phyloP scores from a whole-genome alignment of 164 flowering plant genomes.

The Nymphaea colorata region DNA sequence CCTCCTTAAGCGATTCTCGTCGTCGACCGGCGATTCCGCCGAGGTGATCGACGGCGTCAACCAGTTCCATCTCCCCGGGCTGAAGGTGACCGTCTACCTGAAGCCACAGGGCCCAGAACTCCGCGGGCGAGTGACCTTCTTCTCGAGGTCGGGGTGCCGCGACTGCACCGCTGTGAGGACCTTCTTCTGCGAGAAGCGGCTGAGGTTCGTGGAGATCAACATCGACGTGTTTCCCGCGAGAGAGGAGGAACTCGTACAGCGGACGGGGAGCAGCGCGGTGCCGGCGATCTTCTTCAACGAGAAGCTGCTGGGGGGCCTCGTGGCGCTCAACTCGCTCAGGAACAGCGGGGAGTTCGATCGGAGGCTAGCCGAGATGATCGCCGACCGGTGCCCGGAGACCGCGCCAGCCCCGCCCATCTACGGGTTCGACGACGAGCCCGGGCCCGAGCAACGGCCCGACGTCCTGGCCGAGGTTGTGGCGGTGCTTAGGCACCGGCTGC shows the following conservation, averaged over 20 bases:
- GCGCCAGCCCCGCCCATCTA: slow-evolving; percentile 66
- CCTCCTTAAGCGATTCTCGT: too few relatives aligned
- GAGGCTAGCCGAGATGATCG: slow-evolving; percentile 46
- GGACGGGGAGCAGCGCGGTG: slow-evolving; percentile 50
- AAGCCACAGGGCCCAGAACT: slow-evolving; percentile 9
- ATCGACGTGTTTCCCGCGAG: slow-evolving; percentile 68
- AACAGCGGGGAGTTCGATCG: slow-evolving; percentile 58
- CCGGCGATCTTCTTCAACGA: slow-evolving; percentile 89
- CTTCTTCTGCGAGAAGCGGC: slow-evolving; percentile 44
- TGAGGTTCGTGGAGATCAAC: slow-evolving; percentile 72
- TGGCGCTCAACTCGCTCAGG: slow-evolving; percentile 70
- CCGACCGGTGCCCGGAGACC: slow-evolving; percentile 38
- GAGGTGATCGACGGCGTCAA: slow-evolving; percentile 21
- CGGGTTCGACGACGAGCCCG: slow-evolving; percentile 63
- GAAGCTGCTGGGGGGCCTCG: slow-evolving; percentile 70
- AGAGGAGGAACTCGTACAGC: slow-evolving; percentile 55
- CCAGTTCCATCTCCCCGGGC: slow-evolving; percentile 54
- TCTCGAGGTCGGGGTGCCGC: slow-evolving; percentile 77
- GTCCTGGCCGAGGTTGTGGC: slow-evolving; percentile 41
- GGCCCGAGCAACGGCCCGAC: slow-evolving; percentile 28
- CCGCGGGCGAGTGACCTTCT: slow-evolving; percentile 70
- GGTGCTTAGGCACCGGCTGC: slow-evolving; percentile 59
- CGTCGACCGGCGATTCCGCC: slow-evolving; percentile 23
- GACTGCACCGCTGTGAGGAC: slow-evolving; percentile 66
- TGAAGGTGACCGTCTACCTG: slow-evolving; percentile 53